These are phyloP conservation scores for Hordeum marinum DNA, from an alignment of 176 grass and related monocot genomes.

Conservation along the genomic window DNA sequence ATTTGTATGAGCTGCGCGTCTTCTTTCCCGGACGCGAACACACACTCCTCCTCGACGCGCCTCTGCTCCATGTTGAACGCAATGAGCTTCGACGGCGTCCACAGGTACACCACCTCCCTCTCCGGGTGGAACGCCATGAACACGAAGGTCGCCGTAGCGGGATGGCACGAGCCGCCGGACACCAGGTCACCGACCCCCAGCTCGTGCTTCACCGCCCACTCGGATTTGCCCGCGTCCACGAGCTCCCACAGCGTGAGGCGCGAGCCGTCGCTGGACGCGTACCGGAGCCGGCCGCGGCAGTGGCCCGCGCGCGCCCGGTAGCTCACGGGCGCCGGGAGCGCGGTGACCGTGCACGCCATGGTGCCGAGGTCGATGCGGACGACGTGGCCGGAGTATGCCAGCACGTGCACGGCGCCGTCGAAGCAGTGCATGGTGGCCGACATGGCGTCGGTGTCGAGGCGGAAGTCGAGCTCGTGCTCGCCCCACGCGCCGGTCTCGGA, in stretches of 20 bases:
- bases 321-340: conserved; percentile 57
- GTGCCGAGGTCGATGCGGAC: conserved; percentile 48
- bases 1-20: conserved; percentile 66
- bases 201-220: conserved; percentile 60
- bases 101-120: conserved; percentile 73
- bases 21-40: conserved; percentile 44
- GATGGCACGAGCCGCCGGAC: neutral
- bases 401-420: conserved; percentile 53
- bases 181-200: conserved; percentile 40
- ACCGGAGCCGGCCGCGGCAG: conserved; percentile 50
- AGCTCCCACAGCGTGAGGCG: conserved; percentile 72
- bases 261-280: conserved; percentile 44
- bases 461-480: conserved; percentile 49
- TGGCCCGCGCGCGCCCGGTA: conserved; percentile 51
- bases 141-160: conserved; percentile 30
- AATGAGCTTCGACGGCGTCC: conserved; percentile 54
- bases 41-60: conserved; percentile 47
- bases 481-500: conserved; percentile 45
- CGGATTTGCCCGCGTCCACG: neutral
- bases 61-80: conserved; percentile 47
- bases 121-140: conserved; percentile 86
- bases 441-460: conserved; percentile 65
- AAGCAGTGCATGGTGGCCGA: conserved; percentile 77
- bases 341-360: conserved; percentile 47
- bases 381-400: conserved; percentile 66